phyloP scores from a whole-genome alignment of 2,329 filamentous ascomycete species.

The Hymenoscyphus infarciens region DNA sequence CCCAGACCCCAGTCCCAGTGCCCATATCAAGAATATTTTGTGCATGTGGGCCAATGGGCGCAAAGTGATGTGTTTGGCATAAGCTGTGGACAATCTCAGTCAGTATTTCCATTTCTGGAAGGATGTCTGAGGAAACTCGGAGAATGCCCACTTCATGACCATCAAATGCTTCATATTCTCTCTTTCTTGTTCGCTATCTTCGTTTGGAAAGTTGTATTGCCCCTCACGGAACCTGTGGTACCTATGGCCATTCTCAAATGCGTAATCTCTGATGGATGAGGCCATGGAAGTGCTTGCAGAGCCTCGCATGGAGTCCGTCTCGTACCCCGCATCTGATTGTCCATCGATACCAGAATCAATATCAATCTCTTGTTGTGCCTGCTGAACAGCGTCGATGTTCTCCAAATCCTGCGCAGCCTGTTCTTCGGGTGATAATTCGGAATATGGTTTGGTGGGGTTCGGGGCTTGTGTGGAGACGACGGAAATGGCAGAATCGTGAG shows the following conservation, averaged over 20 bases:
- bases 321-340: slow-evolving; percentile 31
- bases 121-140: too few relatives aligned
- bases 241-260: slow-evolving; percentile 54
- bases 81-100: slow-evolving; percentile 7
- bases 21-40: slow-evolving; percentile 55
- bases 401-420: slow-evolving; percentile 25
- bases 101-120: too few relatives aligned
- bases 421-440: slow-evolving; percentile 16
- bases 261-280: slow-evolving; percentile 44
- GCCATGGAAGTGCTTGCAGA: slow-evolving; percentile 29
- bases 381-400: slow-evolving; percentile 21
- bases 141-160: slow-evolving; percentile 22
- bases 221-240: slow-evolving; percentile 56
- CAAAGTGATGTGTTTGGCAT: slow-evolving; percentile 43
- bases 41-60: slow-evolving; percentile 46
- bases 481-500: slow-evolving; percentile 25
- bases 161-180: slow-evolving; percentile 48
- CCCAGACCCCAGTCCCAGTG: slow-evolving; percentile 58
- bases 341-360: slow-evolving; percentile 24
- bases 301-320: slow-evolving; percentile 25
- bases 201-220: slow-evolving; percentile 56
- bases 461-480: slow-evolving; percentile 10
- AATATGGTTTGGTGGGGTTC: slow-evolving; percentile 6
- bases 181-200: slow-evolving; percentile 56
- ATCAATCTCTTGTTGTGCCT: slow-evolving; percentile 31